Evolutionary conservation across 108 stramenopile genomes (phyloP), one percentile per base, ranked within the genome.

Genomic region (Fragilaria radians): DNA sequence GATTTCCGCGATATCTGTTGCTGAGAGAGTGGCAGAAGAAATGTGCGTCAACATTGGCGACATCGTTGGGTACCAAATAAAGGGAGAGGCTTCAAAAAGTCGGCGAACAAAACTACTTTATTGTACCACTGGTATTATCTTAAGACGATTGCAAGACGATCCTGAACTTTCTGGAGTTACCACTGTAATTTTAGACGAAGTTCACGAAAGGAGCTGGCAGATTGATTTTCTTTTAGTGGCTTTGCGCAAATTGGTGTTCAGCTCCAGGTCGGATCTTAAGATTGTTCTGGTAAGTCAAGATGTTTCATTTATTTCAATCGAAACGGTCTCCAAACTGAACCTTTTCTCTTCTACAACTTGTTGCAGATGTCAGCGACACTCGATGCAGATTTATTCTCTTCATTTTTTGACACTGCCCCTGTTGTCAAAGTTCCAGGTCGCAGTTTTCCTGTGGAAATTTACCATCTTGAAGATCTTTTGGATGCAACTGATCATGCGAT

Each of bases 141-240:
- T 98, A 28, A 88, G 96, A 7, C 72, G 94, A 31, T 84, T 97
- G 46, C 92, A 96, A 63, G 95, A 95, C 18, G 95, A 95, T 71
- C 63, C 68, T 21, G 64, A 76, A 60, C 80, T 97, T 54, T 33
- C 30, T 32, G 85, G 75, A 14, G 63, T 99, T 4, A 88, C 96
- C 4, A 95, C 96, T 61, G 69, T 98, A 14, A 49, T 96, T 19
- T 91, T 99, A 0, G 99, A 99, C 62, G 99, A 99, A 66, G 96
- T 97, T 24, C 96, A 99, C 66, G 99, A 81, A 70, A 58, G 80
- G 31, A 74, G 76, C 25, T 66, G 61, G 26, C 80, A 81, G 32
- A 74, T 67, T 42, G 99, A 99, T 70, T 86, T 98, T 29, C 77
- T 98, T 11, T 62, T 98, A 48, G 75, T 96, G 47, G 73, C 89